Conservation (phyloP, 768 basidiomycete species). For the Lactarius indigo region DNA sequence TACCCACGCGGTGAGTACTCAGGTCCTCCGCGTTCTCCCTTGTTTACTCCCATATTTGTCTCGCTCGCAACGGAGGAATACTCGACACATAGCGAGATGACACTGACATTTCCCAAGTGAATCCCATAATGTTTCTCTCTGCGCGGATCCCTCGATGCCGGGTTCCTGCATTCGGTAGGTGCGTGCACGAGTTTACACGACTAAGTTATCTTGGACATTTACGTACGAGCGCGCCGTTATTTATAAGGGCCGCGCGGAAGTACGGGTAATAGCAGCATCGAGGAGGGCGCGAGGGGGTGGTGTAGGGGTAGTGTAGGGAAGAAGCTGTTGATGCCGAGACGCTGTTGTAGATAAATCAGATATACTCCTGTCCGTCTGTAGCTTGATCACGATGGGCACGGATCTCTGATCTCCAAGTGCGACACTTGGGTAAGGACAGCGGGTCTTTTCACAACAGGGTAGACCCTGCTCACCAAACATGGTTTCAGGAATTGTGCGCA, state of each 20-base stretch:
- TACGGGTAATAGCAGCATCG: conserved; percentile 32
- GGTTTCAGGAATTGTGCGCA: no score
- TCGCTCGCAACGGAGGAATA: conserved; percentile 43
- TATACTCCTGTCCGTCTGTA: no score
- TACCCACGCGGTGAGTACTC: conserved; percentile 46
- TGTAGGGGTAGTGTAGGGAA: no score
- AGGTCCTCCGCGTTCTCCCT: conserved; percentile 45
- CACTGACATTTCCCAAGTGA: conserved; percentile 40
- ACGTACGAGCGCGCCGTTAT: conserved; percentile 45
- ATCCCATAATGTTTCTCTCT: conserved; percentile 59
- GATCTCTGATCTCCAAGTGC: no score
- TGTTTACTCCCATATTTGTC: neutral
- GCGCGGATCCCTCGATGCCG: conserved; percentile 46
- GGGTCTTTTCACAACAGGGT: no score
- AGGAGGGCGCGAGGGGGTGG: neutral
- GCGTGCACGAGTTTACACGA: conserved; percentile 53
- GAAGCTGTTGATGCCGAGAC: no score
- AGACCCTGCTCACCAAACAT: no score
- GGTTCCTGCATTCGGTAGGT: conserved; percentile 40
- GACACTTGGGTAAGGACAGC: no score
- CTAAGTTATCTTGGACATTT: conserved; percentile 65
- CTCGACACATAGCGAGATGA: conserved; percentile 66
- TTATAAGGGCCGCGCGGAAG: no score
- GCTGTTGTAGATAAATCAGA: no score
- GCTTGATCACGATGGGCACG: no score